Evolutionary conservation across 345 rosid genomes (phyloP).

Genomic region (Lepidium africanum): DNA sequence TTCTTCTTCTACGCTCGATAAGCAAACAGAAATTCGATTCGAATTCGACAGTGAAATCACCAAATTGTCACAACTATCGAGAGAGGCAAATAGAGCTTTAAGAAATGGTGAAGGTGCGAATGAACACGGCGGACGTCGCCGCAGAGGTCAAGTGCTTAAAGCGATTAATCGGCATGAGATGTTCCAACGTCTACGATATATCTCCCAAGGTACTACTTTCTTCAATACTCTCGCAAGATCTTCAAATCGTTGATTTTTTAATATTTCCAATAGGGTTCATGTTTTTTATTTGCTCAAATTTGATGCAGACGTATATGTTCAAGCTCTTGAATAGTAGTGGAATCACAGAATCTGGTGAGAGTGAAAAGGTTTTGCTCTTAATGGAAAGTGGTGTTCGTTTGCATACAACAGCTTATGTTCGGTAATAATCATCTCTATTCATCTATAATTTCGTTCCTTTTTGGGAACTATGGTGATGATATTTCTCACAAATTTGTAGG

Average conservation of each 20-base stretch:
- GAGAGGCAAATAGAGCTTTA: background rate
- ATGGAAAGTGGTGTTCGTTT: constrained; percentile 97
- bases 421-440: constrained; percentile 30
- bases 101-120: constrained; percentile 89
- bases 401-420: constrained; percentile 79
- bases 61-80: background rate
- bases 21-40: background rate
- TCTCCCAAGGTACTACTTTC: constrained; percentile 61
- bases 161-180: constrained; percentile 87
- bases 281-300: background rate
- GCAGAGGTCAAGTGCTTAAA: constrained; percentile 94
- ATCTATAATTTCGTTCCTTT: background rate
- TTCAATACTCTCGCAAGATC: background rate
- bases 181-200: constrained; percentile 97
- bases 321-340: constrained; percentile 98
- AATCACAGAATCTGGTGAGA: constrained; percentile 91
- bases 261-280: background rate
- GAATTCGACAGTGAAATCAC: background rate
- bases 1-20: background rate
- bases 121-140: constrained; percentile 99
- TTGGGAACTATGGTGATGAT: background rate
- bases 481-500: constrained; percentile 25
- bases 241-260: background rate
- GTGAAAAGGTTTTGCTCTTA: constrained; percentile 83
- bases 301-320: constrained; percentile 75